A percentile compares a stretch with the other conserved stretches of the same genome.
Evolutionary conservation across 179 eudicot genomes (phyloP).

Genomic region (Silene coronaria): DNA sequence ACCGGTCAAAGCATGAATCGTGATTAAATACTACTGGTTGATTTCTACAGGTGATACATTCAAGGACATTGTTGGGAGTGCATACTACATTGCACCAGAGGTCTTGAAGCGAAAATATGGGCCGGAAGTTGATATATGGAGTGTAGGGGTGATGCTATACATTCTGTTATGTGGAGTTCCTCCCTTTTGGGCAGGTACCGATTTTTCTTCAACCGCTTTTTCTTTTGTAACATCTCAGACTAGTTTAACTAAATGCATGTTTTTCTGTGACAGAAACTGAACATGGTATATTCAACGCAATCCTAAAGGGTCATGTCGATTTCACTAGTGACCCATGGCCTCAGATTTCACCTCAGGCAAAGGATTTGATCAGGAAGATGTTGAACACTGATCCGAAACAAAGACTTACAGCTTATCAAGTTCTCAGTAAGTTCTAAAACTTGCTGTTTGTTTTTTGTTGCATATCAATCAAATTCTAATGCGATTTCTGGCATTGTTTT

Average conservation of each 20-base stretch:
- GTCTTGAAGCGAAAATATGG: constrained; percentile 57
- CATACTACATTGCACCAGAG: constrained; percentile 61
- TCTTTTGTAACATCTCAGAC: background rate
- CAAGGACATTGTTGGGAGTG: constrained; percentile 59
- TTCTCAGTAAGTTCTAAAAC: constrained; percentile 42
- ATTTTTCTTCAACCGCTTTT: background rate
- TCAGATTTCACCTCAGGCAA: constrained; percentile 53
- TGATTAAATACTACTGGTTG: background rate
- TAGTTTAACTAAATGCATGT: background rate
- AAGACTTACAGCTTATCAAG: constrained; percentile 62
- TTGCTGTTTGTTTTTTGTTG: background rate
- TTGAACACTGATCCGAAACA: constrained; percentile 60
- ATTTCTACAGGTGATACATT: constrained; percentile 38
- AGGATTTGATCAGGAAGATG: constrained; percentile 71
- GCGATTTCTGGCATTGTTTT: background rate
- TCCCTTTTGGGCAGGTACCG: constrained; percentile 65
- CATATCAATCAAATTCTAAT: background rate
- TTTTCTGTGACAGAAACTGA: constrained; percentile 51
- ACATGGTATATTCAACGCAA: constrained; percentile 72
- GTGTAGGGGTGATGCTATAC: constrained; percentile 53
- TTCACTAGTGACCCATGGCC: constrained; percentile 79
- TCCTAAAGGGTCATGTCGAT: constrained; percentile 62
- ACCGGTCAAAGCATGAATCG: no score
- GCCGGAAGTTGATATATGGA: constrained; percentile 63
- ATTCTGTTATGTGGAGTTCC: constrained; percentile 61